Percentiles rank a stretch among this genome's conserved stretches.
These are phyloP conservation scores for Limonium bicolor DNA, from an alignment of 148 eudicot genomes.

Conservation along the genomic window DNA sequence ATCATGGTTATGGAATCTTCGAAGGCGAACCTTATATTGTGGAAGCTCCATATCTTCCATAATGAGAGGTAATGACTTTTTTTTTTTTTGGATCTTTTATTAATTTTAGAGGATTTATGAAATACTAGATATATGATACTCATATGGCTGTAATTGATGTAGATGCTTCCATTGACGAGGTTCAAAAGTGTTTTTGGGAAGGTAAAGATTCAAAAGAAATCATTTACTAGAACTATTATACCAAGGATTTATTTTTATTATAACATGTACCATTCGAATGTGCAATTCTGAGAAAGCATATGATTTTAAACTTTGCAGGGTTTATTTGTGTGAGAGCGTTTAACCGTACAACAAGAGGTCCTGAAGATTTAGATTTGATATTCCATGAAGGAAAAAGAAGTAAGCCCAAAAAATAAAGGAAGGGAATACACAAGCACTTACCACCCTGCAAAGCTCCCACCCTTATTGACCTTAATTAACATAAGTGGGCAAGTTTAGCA, in stretches of 20 bases:
- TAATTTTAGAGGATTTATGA: neutral
- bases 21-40: constrained; percentile 74
- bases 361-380: constrained; percentile 6
- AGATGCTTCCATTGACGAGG: constrained; percentile 61
- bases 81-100: neutral
- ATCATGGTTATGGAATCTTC: constrained; percentile 73
- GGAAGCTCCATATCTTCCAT: constrained; percentile 85
- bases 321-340: constrained; percentile 14
- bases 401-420: too few relatives aligned
- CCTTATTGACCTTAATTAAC: too few relatives aligned
- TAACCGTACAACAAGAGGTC: constrained; percentile 10
- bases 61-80: constrained; percentile 40
- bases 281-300: neutral
- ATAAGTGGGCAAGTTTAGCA: too few relatives aligned
- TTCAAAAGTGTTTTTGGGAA: constrained; percentile 93
- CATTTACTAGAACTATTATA: neutral
- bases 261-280: neutral
- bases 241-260: neutral
- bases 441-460: too few relatives aligned
- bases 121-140: neutral
- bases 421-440: too few relatives aligned
- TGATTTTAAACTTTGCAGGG: constrained; percentile 2
- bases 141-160: constrained; percentile 3
- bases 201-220: constrained; percentile 22
- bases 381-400: too few relatives aligned